Percentiles rank a stretch among this genome's conserved stretches.
These are phyloP conservation scores for Phytophthora constricta DNA, from an alignment of 352 stramenopile genomes.

Conservation along the genomic window DNA sequence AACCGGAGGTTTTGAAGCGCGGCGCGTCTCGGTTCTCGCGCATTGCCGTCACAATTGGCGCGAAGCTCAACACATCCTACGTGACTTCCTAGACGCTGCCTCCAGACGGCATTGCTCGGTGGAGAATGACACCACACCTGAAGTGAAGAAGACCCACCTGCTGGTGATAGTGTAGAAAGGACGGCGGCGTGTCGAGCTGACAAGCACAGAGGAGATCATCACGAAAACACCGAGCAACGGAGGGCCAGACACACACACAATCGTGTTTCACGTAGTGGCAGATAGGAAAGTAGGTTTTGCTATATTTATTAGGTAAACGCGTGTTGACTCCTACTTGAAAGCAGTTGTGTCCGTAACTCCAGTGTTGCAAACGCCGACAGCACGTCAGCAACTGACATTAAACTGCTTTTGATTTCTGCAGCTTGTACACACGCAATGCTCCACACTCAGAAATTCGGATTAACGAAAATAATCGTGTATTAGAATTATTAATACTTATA, in stretches of 20 bases:
- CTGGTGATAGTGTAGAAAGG: slow-evolving; percentile 16
- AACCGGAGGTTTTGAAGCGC: slow-evolving; percentile 77
- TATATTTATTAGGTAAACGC: slow-evolving; percentile 36
- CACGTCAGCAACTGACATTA: too few species aligned
- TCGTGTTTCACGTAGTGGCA: slow-evolving; percentile 12
- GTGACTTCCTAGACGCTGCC: slow-evolving; percentile 42
- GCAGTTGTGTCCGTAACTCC: too few species aligned
- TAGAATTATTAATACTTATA: too few species aligned
- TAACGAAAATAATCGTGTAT: too few species aligned
- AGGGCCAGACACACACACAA: slow-evolving; percentile 19
- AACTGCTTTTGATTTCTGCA: too few species aligned
- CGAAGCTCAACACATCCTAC: slow-evolving; percentile 81
- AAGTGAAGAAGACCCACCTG: not conserved
- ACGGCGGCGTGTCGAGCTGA: slow-evolving; percentile 3
- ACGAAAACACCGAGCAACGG: too few species aligned
- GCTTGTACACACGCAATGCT: too few species aligned
- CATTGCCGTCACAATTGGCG: slow-evolving; percentile 76
- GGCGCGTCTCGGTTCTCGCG: slow-evolving; percentile 65
- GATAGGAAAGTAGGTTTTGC: slow-evolving; percentile 38
- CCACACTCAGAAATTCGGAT: too few species aligned
- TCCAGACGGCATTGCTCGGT: not conserved
- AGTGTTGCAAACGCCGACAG: too few species aligned
- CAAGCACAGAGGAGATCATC: slow-evolving; percentile 1
- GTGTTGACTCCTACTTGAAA: not conserved
- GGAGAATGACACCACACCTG: slow-evolving; percentile 1